A percentile compares a stretch with the other conserved stretches of the same genome.
Conservation (phyloP, 768 basidiomycete genomes). For the Mycena venus region DNA sequence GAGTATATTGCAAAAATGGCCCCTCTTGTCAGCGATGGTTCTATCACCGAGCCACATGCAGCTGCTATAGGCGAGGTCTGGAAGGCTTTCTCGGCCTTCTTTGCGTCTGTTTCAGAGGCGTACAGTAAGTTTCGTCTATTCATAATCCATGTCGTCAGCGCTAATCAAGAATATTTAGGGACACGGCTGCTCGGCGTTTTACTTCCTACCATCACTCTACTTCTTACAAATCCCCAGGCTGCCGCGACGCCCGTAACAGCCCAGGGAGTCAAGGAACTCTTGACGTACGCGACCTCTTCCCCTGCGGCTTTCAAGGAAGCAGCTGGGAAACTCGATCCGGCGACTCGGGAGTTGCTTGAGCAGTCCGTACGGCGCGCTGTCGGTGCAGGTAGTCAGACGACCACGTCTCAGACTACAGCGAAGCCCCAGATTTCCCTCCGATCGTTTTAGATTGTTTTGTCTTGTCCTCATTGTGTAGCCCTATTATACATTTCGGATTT, state of each 20-base stretch:
- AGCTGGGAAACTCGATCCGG: conserved; percentile 72
- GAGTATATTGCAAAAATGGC: conserved; percentile 82
- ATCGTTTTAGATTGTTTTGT: conserved; percentile 58
- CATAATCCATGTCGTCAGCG: neutral
- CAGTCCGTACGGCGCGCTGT: conserved; percentile 83
- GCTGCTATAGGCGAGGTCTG: conserved; percentile 83
- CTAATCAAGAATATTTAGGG: conserved; percentile 60
- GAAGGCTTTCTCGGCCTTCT: conserved; percentile 82
- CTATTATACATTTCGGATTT: neutral
- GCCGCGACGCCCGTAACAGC: conserved; percentile 62
- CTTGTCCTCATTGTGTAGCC: conserved; percentile 13
- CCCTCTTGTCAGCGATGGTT: conserved; percentile 68
- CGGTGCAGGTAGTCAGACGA: conserved; percentile 54
- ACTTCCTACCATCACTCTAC: conserved; percentile 79
- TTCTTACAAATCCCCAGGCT: conserved; percentile 68
- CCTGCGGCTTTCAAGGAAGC: conserved; percentile 90
- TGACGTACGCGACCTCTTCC: conserved; percentile 78
- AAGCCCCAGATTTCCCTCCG: conserved; percentile 87
- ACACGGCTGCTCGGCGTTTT: conserved; percentile 77
- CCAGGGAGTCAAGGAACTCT: conserved; percentile 74
- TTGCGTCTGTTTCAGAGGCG: conserved; percentile 66
- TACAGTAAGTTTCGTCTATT: conserved; percentile 64
- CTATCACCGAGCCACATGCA: conserved; percentile 66
- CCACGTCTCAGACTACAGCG: conserved; percentile 47
- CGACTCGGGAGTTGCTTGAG: conserved; percentile 76